These are phyloP conservation scores for Vigna radiata DNA, from an alignment of 306 rosid genomes.

Conservation along the genomic window DNA sequence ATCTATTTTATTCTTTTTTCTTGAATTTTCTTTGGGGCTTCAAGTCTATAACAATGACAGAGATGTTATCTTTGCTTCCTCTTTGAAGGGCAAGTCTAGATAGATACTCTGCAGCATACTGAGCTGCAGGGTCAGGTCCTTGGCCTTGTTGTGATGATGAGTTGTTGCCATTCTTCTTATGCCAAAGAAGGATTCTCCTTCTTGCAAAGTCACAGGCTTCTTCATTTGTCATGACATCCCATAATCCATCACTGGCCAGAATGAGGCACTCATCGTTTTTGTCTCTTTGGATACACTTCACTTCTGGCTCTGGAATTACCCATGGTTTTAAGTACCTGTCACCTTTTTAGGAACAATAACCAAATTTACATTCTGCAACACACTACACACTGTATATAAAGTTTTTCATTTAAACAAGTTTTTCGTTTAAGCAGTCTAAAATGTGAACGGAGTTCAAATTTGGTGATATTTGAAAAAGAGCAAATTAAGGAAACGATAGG, in stretches of 20 bases:
- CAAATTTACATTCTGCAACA: background rate
- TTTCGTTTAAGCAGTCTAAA: background rate
- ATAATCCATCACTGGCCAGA: conserved; percentile 81
- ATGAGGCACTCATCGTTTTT: conserved; percentile 76
- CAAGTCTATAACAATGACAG: conserved; percentile 77
- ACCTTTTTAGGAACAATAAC: conserved; percentile 51
- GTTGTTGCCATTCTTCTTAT: conserved; percentile 62
- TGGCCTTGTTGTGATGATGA: conserved; percentile 29
- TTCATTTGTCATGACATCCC: conserved; percentile 86
- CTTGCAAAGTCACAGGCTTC: conserved; percentile 75
- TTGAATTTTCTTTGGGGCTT: conserved; percentile 72
- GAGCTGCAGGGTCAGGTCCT: conserved; percentile 74
- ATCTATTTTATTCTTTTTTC: conserved; percentile 44
- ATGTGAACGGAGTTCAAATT: background rate
- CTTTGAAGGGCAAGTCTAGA: conserved; percentile 75
- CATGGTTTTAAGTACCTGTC: conserved; percentile 83
- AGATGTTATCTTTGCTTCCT: conserved; percentile 85
- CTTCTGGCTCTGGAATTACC: conserved; percentile 78
- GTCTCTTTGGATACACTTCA: conserved; percentile 56
- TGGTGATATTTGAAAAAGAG: background rate
- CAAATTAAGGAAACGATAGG: background rate
- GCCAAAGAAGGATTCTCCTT: conserved; percentile 79
- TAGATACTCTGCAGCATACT: conserved; percentile 78
- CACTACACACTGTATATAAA: too few relatives aligned
- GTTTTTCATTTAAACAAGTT: background rate